Evolutionary conservation across 495 filamentous ascomycete species (phyloP).

Genomic region (Podospora didyma): DNA sequence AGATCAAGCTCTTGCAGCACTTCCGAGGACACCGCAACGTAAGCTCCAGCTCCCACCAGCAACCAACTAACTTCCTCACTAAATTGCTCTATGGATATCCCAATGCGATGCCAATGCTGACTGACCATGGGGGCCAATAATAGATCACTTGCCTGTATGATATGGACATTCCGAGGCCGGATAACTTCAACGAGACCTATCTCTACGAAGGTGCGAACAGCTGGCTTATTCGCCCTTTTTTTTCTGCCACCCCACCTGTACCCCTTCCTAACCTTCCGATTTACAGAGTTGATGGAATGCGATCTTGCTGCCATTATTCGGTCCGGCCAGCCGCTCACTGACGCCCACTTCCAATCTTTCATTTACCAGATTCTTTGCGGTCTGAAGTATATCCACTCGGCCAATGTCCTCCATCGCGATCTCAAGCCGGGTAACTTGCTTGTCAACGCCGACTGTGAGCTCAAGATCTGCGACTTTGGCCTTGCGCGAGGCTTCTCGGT

Average conservation of each 20-base stretch:
- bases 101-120: background rate
- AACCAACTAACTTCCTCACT: background rate
- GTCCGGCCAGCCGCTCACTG: conserved; percentile 91
- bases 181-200: conserved; percentile 99
- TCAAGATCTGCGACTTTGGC: conserved; percentile 99
- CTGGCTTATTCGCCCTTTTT: background rate
- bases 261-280: background rate
- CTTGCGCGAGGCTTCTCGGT: conserved; percentile 93
- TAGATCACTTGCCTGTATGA: conserved; percentile 99
- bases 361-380: conserved; percentile 95
- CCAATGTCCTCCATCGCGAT: conserved; percentile 94
- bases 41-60: conserved; percentile 20
- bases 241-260: background rate
- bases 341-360: conserved; percentile 94
- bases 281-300: conserved; percentile 94
- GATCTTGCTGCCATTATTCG: conserved; percentile 97
- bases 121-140: conserved; percentile 5
- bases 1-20: conserved; percentile 98
- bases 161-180: conserved; percentile 97
- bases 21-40: conserved; percentile 76
- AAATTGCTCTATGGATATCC: background rate
- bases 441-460: conserved; percentile 97
- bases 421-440: conserved; percentile 95
- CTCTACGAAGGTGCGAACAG: conserved; percentile 80
- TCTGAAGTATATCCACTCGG: conserved; percentile 97